phyloP scores from a whole-genome alignment of 2,329 filamentous ascomycete genomes.

The Penicillium sp. region DNA sequence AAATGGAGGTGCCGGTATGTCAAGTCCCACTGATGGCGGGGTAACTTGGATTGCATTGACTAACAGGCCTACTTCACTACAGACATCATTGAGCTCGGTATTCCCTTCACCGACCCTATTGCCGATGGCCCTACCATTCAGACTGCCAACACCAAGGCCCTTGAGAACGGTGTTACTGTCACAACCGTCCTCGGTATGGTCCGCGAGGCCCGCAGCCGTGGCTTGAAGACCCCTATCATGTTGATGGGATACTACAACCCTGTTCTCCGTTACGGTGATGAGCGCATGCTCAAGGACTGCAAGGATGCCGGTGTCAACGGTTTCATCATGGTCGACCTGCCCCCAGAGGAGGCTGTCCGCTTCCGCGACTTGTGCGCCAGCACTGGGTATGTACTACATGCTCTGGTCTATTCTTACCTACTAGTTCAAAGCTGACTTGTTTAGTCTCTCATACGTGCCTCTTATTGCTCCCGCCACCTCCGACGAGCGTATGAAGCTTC shows the following conservation, averaged over 20 bases:
- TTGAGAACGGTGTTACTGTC: conserved; percentile 86
- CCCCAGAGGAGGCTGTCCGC: conserved; percentile 90
- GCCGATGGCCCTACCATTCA: conserved; percentile 97
- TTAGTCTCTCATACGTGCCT: conserved; percentile 88
- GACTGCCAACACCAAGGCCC: conserved; percentile 86
- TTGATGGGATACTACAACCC: conserved; percentile 99
- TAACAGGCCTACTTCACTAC: conserved; percentile 14
- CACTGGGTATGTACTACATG: conserved; percentile 27
- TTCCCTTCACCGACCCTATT: conserved; percentile 97
- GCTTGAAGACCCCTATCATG: conserved; percentile 78
- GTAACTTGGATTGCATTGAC: conserved; percentile 1
- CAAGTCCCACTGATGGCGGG: conserved; percentile 1
- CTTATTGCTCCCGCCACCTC: conserved; percentile 93
- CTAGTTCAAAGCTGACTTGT: not conserved
- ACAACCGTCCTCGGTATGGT: conserved; percentile 79
- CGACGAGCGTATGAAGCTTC: conserved; percentile 87
- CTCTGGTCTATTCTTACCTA: not conserved
- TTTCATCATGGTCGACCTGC: conserved; percentile 94
- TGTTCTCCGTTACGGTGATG: conserved; percentile 89
- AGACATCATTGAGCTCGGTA: conserved; percentile 94
- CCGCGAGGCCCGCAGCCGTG: conserved; percentile 72
- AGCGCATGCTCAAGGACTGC: conserved; percentile 80
- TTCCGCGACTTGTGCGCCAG: conserved; percentile 49
- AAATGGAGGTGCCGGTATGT: conserved; percentile 81
- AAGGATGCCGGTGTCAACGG: conserved; percentile 85